Base-by-base conservation (phyloP, 305 asterid species). In the Fraxinus ornus region DNA sequence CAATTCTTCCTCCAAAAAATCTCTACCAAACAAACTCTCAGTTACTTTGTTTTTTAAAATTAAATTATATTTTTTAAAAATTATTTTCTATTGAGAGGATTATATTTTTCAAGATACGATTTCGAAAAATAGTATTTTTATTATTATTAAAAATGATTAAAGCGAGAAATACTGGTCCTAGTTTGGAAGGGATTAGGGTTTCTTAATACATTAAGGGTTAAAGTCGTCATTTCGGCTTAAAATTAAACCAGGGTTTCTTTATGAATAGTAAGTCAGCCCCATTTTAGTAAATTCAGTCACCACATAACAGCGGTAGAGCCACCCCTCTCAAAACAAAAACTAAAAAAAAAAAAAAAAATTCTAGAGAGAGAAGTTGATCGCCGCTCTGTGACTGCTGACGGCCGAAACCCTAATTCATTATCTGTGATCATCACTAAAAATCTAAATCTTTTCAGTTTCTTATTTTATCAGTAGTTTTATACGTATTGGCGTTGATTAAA, bases 341-440 rank as follows among this genome's bases (percentile, higher is more conserved):
- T 32, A 15, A 15, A 19, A 19, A 52, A 57, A 3, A 13, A 28
- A 0, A 68, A 28, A 3, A 15, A 30, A 4, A 24, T 66, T 66
- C 74, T 66, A 66, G 74, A 70, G 75, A 70, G 75, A 66, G 39
- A 70, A 28, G 4, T 5, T 70, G 75, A 70, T 70, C 75, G 41
- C 75, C 75, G 75, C 75, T 28, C 3, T 70, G 24, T 30, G 9
- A 70, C 37, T 15, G 41, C 24, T 70, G 41, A 70, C 41, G 75
- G 41, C 22, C 41, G 24, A 70, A 70, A 70, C 75, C 75, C 75
- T 70, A 70, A 24, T 70, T 13, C 39, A 35, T 15, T 32, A 28
- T 5, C 75, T 30, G 22, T 70, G 75, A 70, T 70, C 41, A 30
- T 28, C 75, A 70, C 10, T 15, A 37, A 32, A 28, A 70, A 70